Evolutionary conservation across 257 asterid genomes (phyloP).

Genomic region (Capsicum pubescens): DNA sequence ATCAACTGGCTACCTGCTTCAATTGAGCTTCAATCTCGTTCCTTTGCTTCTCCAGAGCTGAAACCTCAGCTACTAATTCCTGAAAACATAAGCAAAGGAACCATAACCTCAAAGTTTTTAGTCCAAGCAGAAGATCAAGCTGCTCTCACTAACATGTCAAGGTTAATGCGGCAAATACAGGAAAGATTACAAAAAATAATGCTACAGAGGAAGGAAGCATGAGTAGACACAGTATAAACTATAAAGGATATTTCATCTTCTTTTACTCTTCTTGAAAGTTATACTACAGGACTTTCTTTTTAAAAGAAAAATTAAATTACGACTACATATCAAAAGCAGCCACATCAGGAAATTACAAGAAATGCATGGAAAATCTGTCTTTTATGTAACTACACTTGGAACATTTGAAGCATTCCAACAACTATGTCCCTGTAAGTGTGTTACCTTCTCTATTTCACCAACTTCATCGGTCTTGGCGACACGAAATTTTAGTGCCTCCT

Average conservation of each 20-base stretch:
- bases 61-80: conserved; percentile 81
- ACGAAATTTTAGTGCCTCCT: conserved; percentile 88
- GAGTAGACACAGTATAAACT: neutral
- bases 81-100: conserved; percentile 45
- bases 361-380: neutral
- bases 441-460: conserved; percentile 86
- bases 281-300: neutral
- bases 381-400: neutral
- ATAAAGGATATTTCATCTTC: neutral
- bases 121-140: conserved; percentile 3
- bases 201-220: neutral
- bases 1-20: conserved; percentile 62
- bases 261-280: neutral
- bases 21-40: conserved; percentile 87
- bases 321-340: neutral
- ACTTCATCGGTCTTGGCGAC: conserved; percentile 77
- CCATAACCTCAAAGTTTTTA: neutral
- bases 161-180: conserved; percentile 5
- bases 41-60: conserved; percentile 84
- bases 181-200: neutral
- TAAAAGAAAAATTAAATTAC: neutral
- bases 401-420: conserved; percentile 15
- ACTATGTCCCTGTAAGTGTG: neutral
- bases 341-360: neutral
- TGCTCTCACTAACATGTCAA: neutral